Evolutionary conservation across 2,329 filamentous ascomycete species (phyloP).

Genomic region (Zymoseptoria crescenta): DNA sequence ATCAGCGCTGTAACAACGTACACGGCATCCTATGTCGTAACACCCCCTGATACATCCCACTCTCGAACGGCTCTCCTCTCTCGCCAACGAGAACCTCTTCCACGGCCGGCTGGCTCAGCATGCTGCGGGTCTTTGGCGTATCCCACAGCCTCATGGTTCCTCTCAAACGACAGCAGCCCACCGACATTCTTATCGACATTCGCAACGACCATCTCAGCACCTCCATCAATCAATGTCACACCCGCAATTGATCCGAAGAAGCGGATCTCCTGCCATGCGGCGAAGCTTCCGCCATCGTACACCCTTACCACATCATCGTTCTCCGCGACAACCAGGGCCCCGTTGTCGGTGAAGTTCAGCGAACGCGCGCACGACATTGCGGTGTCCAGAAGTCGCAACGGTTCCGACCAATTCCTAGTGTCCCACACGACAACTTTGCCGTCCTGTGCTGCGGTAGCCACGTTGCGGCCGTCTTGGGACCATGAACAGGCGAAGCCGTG

Average conservation of each 20-base stretch:
- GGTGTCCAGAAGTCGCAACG: slow-evolving; percentile 49
- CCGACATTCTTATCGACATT: slow-evolving; percentile 39
- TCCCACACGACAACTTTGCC: slow-evolving; percentile 68
- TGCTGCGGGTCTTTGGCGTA: not conserved
- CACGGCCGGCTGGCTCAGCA: not conserved
- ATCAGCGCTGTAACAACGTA: not conserved
- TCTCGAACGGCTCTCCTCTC: not conserved
- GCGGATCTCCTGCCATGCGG: slow-evolving; percentile 54
- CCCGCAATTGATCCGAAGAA: slow-evolving; percentile 71
- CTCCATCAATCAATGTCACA: slow-evolving; percentile 57
- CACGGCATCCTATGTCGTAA: not conserved
- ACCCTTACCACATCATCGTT: slow-evolving; percentile 66
- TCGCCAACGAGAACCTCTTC: not conserved
- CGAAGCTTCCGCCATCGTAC: slow-evolving; percentile 38
- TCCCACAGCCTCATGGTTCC: not conserved
- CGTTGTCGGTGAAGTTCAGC: slow-evolving; percentile 63
- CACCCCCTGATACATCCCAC: not conserved
- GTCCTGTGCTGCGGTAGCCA: slow-evolving; percentile 73
- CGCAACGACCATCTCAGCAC: slow-evolving; percentile 59
- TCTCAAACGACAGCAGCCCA: slow-evolving; percentile 15
- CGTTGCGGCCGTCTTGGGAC: slow-evolving; percentile 67
- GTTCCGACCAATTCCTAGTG: slow-evolving; percentile 58
- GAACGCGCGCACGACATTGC: slow-evolving; percentile 63
- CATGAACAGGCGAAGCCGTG: slow-evolving; percentile 72
- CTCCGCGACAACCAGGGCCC: slow-evolving; percentile 65